These are phyloP conservation scores for Microcyclospora tardicrescens DNA, from an alignment of 2,329 filamentous ascomycete species.

Conservation along the genomic window DNA sequence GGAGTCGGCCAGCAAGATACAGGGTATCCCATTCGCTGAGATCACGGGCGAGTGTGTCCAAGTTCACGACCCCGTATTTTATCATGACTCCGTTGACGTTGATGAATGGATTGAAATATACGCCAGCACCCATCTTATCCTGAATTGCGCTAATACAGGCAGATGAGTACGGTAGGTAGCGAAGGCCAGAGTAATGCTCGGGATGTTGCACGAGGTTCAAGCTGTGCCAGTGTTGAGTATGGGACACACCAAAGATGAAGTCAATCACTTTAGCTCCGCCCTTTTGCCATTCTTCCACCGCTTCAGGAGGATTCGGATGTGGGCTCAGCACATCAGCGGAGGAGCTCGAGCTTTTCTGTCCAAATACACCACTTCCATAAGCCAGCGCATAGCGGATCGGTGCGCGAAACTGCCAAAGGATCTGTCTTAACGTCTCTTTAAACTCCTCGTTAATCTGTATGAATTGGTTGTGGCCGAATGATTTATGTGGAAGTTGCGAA, in stretches of 20 bases:
- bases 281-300: constrained; percentile 72
- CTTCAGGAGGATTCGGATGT: constrained; percentile 69
- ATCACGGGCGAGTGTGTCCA: constrained; percentile 77
- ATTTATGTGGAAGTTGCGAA: constrained; percentile 59
- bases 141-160: constrained; percentile 75
- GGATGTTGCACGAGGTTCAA: constrained; percentile 81
- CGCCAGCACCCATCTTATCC: constrained; percentile 77
- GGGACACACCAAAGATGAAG: constrained; percentile 91
- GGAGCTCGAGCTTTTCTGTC: constrained; percentile 47
- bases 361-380: constrained; percentile 93
- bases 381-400: constrained; percentile 95
- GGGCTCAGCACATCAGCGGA: constrained; percentile 43
- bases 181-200: constrained; percentile 81
- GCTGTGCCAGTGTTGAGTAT: constrained; percentile 93
- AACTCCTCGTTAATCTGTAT: constrained; percentile 93
- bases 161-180: constrained; percentile 57
- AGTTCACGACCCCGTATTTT: constrained; percentile 94
- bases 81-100: constrained; percentile 90
- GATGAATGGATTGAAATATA: constrained; percentile 95
- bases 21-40: constrained; percentile 85
- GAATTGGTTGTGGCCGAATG: constrained; percentile 92
- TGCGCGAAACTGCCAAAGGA: constrained; percentile 82
- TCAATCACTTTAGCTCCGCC: constrained; percentile 93
- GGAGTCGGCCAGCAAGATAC: constrained; percentile 88
- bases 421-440: constrained; percentile 74